Evolutionary conservation across 495 filamentous ascomycete species (phyloP).

Genomic region (Penicillium cosmopolitanum): DNA sequence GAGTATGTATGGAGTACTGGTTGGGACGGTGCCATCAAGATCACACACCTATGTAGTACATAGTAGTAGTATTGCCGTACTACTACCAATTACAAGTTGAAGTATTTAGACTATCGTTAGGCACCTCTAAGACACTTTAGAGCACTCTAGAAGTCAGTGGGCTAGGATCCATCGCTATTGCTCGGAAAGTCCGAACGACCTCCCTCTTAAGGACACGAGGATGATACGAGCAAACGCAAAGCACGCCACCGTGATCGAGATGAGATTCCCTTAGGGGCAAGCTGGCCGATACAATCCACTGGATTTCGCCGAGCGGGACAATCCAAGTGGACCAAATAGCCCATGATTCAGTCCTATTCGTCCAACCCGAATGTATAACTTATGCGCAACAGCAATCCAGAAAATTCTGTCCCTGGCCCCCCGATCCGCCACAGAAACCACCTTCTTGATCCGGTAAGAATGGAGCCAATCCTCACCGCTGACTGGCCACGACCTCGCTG

Average conservation of each 20-base stretch:
- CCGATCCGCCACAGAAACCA: slow-evolving; percentile 20
- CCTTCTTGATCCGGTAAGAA: slow-evolving; percentile 32
- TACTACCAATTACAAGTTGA: too few species aligned
- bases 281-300: slow-evolving; percentile 10
- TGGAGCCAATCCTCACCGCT: slow-evolving; percentile 10
- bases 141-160: not conserved
- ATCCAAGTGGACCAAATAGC: not conserved
- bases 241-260: slow-evolving; percentile 13
- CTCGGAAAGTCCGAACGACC: slow-evolving; percentile 4
- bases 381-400: not conserved
- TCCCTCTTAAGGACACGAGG: slow-evolving; percentile 7
- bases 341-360: slow-evolving; percentile 1
- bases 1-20: too few species aligned
- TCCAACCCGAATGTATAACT: not conserved
- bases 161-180: not conserved
- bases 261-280: slow-evolving; percentile 8
- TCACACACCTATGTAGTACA: too few species aligned
- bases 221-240: slow-evolving; percentile 6
- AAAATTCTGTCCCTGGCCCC: slow-evolving; percentile 5
- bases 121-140: not conserved
- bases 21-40: too few species aligned
- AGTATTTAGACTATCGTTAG: too few species aligned
- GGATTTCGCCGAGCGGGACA: slow-evolving; percentile 1
- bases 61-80: too few species aligned
- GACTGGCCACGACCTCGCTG: slow-evolving; percentile 13